Base-by-base conservation (phyloP, 2,329 filamentous ascomycete genomes). In the Gaeumannomyces sp. region DNA sequence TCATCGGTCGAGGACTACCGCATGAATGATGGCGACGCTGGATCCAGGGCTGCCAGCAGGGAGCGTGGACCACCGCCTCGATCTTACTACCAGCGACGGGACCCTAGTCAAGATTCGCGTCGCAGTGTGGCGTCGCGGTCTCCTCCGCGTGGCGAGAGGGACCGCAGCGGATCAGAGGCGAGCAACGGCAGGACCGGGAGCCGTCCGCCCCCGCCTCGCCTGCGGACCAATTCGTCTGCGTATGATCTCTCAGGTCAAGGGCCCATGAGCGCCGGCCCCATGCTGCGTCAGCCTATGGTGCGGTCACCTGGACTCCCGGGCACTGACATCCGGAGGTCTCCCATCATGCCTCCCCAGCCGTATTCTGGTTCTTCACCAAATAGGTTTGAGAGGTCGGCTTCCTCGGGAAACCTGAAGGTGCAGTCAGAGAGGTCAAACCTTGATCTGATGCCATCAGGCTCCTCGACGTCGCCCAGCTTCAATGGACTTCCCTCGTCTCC, bases 161-260 rank as follows among this genome's bases (percentile, higher is more conserved):
- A 85, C 59, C 76, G 83, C 58, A 86, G 83, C 67, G 82, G 83
- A 38, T 86, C 84, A 0, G 83, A 86, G 28, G 77, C 82, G 3
- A 85, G 83, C 72, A 79, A 73, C n/a, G 77, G 77, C 33, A 70
- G 75, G 60, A 75, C 76, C 28, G 74, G 74, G 35, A 77, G 75
- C 65, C 76, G 78, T 33, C 77, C 76, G 19, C 71, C 74, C n/a
- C 77, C 77, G 11, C 71, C 74, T 4, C 75, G 77, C 31, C 70
- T 77, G 13, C 76, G 77, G 58, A 80, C 80, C 22, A 75, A 73
- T 57, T 75, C 75, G 0, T 67, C 71, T 1, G 71, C 74, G 4
- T 73, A 76, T 19, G 78, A 80, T 3, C 77, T 53, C 22, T 53
- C 45, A 19, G 38, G 80, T 38, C 71, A 74, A 16, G 74, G 76